Evolutionary conservation across 257 asterid species (phyloP).

Genomic region (Rauvolfia tetraphylla): DNA sequence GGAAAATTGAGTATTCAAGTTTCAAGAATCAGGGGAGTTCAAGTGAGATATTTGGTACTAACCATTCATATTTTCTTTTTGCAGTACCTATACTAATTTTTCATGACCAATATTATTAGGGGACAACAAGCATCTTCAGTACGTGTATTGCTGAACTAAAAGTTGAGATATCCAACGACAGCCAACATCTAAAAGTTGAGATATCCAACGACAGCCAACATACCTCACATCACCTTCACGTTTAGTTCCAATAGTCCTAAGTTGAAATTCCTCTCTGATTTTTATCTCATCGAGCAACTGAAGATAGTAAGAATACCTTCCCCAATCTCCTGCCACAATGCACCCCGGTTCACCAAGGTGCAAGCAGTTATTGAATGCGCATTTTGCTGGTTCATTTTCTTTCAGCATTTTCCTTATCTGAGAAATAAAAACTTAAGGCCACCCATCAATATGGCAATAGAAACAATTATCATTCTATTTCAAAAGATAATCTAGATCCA

Average conservation of each 20-base stretch:
- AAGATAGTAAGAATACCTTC: constrained; percentile 82
- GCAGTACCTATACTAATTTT: neutral
- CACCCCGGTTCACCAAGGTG: constrained; percentile 95
- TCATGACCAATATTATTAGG: too few relatives aligned
- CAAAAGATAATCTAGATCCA: neutral
- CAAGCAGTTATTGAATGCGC: constrained; percentile 78
- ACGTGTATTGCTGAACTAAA: neutral
- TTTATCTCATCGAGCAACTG: constrained; percentile 88
- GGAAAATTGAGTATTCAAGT: neutral
- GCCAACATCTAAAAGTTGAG: constrained; percentile 20
- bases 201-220: constrained; percentile 2
- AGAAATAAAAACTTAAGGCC: constrained; percentile 1
- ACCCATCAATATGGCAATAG: neutral
- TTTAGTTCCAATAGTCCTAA: constrained; percentile 87
- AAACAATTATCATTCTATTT: neutral
- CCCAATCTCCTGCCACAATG: constrained; percentile 77
- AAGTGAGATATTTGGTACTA: neutral
- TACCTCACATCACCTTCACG: constrained; percentile 92
- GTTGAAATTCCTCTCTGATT: constrained; percentile 82
- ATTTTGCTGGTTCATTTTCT: constrained; percentile 47
- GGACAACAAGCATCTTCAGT: neutral
- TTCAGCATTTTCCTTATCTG: constrained; percentile 71
- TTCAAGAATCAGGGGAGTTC: neutral
- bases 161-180: neutral
- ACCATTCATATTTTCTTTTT: neutral